Percentiles rank a stretch among this genome's conserved stretches.
Conservation (phyloP, 2,329 filamentous ascomycete species). For the Pseudocercospora fuligena region DNA sequence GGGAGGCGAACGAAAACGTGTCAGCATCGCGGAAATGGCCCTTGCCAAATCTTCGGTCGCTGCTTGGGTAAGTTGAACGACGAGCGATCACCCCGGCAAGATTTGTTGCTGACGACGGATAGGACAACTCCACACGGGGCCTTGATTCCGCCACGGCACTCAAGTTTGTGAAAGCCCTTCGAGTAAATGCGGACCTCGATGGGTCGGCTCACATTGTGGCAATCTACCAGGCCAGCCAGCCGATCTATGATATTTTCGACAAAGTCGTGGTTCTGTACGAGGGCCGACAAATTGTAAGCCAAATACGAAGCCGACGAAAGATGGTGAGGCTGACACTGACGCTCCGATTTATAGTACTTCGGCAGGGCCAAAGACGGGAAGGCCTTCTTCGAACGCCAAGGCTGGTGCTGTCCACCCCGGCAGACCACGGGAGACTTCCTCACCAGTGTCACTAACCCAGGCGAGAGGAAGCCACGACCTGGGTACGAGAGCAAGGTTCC, state of each 20-base stretch:
- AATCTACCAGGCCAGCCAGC: constrained; percentile 59
- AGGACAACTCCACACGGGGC: constrained; percentile 57
- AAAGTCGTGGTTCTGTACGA: constrained; percentile 77
- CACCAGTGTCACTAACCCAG: constrained; percentile 69
- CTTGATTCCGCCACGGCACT: constrained; percentile 63
- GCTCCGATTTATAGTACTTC: constrained; percentile 56
- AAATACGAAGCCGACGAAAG: too few species aligned
- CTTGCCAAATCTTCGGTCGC: constrained; percentile 46
- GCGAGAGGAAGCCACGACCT: constrained; percentile 59
- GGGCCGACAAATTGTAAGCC: constrained; percentile 66
- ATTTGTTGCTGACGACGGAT: constrained; percentile 25
- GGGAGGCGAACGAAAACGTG: constrained; percentile 59
- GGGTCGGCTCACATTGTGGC: constrained; percentile 60
- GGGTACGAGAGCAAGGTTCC: constrained; percentile 68
- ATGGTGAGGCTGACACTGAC: too few species aligned
- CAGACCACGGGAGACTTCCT: constrained; percentile 74
- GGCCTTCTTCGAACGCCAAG: constrained; percentile 69
- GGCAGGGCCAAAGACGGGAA: constrained; percentile 65
- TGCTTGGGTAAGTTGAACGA: constrained; percentile 20
- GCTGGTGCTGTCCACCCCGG: constrained; percentile 68
- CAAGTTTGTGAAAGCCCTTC: constrained; percentile 61
- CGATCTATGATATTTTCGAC: constrained; percentile 70
- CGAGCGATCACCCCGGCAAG: too few species aligned
- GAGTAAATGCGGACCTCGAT: constrained; percentile 55
- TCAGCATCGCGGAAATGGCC: constrained; percentile 62